Conservation (phyloP, 208 protist genomes). For the Vickermania ingenoplastis region DNA sequence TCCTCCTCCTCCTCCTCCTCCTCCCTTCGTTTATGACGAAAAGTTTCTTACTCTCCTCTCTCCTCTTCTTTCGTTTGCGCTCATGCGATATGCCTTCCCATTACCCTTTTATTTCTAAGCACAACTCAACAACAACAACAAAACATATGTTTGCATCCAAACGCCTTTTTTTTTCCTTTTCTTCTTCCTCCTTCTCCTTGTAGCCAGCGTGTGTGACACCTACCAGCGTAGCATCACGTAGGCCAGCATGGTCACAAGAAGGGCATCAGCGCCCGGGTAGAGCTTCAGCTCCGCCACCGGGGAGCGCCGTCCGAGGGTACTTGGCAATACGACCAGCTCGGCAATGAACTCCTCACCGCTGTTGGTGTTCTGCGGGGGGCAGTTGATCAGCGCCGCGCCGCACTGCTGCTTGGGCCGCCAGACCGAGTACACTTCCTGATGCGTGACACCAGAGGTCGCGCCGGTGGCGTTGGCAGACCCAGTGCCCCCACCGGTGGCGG, state of each 20-base stretch:
- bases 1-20: too few relatives aligned
- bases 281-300: constrained; percentile 43
- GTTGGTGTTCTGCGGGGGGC: constrained; percentile 19
- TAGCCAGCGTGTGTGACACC: too few relatives aligned
- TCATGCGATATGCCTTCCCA: too few relatives aligned
- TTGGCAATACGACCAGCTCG: constrained; percentile 27
- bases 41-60: too few relatives aligned
- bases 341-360: constrained; percentile 50
- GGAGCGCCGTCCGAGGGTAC: constrained; percentile 23
- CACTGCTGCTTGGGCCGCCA: constrained; percentile 30
- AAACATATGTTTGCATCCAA: too few relatives aligned
- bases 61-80: too few relatives aligned
- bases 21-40: too few relatives aligned
- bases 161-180: too few relatives aligned
- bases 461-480: constrained; percentile 2
- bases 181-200: too few relatives aligned
- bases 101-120: too few relatives aligned
- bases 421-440: constrained; percentile 27
- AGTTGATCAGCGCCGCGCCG: constrained; percentile 15
- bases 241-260: constrained; percentile 47
- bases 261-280: constrained; percentile 43
- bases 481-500: background rate
- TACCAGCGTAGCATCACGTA: constrained; percentile 60
- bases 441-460: constrained; percentile 1
- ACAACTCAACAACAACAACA: too few relatives aligned